phyloP scores from a whole-genome alignment of 2,329 filamentous ascomycete genomes.

The Hypoxylon sp. region DNA sequence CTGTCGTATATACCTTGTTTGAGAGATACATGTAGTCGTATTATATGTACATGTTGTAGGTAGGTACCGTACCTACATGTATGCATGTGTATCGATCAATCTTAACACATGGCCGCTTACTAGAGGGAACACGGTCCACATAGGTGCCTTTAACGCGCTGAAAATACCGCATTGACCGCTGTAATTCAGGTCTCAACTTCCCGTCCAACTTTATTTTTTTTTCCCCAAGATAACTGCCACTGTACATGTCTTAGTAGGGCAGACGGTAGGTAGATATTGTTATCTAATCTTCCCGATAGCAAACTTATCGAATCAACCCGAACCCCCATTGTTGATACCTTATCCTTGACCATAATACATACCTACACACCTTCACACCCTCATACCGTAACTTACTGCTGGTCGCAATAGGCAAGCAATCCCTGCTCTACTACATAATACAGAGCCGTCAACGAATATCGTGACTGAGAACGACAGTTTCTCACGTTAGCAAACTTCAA shows the following conservation, averaged over 20 bases:
- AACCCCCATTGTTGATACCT: constrained; percentile 5
- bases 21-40: neutral
- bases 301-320: constrained; percentile 12
- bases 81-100: neutral
- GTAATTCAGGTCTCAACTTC: neutral
- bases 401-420: neutral
- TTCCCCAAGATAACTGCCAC: neutral
- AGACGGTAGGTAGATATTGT: neutral
- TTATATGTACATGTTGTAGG: neutral
- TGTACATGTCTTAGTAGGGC: neutral
- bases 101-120: neutral
- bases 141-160: constrained; percentile 7
- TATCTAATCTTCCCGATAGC: constrained; percentile 1
- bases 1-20: neutral
- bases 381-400: neutral
- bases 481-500: constrained; percentile 11
- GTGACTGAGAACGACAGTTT: constrained; percentile 17
- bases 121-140: neutral
- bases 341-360: neutral
- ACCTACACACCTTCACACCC: neutral
- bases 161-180: constrained; percentile 11
- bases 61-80: neutral
- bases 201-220: no score
- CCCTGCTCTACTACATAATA: neutral
- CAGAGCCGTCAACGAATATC: constrained; percentile 1